Percentiles rank a stretch among this genome's conserved stretches.
Conservation (phyloP, 2,329 filamentous ascomycete species). For the Trichoderma harzianum region DNA sequence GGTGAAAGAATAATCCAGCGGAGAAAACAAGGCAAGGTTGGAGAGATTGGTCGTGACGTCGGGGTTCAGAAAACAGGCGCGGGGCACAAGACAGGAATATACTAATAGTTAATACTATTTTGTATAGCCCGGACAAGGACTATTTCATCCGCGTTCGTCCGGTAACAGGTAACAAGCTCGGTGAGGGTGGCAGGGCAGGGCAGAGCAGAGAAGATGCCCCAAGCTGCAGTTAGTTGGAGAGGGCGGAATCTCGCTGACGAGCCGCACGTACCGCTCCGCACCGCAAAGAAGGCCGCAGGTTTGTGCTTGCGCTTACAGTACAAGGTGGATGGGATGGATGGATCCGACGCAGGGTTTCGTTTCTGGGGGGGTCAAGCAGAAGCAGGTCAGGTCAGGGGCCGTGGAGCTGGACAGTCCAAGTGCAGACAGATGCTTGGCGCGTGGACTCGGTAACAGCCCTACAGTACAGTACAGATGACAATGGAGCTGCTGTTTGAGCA, state of each 20-base stretch:
- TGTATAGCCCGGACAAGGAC: neutral
- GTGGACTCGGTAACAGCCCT: neutral
- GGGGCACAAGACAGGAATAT: neutral
- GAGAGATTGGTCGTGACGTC: neutral
- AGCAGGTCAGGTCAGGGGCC: neutral
- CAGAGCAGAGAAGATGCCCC: neutral
- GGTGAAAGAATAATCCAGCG: neutral
- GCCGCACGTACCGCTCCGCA: neutral
- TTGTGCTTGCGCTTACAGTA: neutral
- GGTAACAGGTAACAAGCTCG: neutral
- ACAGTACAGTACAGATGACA: neutral
- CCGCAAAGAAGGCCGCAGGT: neutral
- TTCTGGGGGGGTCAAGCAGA: neutral
- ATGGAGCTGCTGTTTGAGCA: neutral
- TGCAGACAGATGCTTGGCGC: neutral
- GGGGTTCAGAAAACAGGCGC: neutral
- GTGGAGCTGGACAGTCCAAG: neutral
- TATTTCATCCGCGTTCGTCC: slow-evolving; percentile 12
- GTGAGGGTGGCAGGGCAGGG: neutral
- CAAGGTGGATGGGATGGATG: neutral
- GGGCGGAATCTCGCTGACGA: slow-evolving; percentile 3
- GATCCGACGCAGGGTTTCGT: neutral
- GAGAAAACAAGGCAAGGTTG: neutral
- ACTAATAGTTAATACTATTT: neutral
- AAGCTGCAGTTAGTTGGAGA: neutral